Base-by-base conservation (phyloP, 176 grass and related monocot species). In the Metroxylon sagu region DNA sequence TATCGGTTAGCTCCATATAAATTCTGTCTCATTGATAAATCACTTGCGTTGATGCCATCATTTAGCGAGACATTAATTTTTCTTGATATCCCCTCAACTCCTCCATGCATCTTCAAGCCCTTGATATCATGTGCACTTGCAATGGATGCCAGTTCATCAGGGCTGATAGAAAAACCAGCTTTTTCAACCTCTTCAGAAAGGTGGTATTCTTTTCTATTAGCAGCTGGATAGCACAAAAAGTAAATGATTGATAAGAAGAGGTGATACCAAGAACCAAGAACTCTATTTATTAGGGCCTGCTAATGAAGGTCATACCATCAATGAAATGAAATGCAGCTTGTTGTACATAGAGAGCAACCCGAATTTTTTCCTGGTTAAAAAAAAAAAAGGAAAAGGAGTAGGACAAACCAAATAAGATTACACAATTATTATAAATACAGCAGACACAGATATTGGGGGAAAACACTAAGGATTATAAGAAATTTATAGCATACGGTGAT, bases 81-180 rank as follows among this genome's bases (percentile, higher is more conserved):
- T 52, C 66, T 79, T 52, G 83, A 82, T 70, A 97, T 85, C 66
- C 87, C 87, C 21, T 80, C 61, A 5, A 82, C 57, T 49, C 76
- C 63, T 63, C 87, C 84, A 54, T 97, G 92, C 53, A 70, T 85
- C 68, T 79, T 85, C 26, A 97, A 72, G 52, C 68, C 29, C 53
- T 85, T 91, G 16, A 50, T 49, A 61, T 97, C 81, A 78, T 91
- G 87, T 28, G 65, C 56, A 58, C 92, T 79, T 65, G 87, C 72
- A 60, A 97, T 85, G 7, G 78, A 80, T 76, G 87, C 84, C 70
- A 97, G 17, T 77, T 97, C 92, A 68, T 97, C 84, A 14, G 92
- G 87, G 18, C 75, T 88, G 19, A 97, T 80, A 0, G 73, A 80
- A 71, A 75, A 97, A 29, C 87, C 63, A 72, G 87, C 87, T 61